Percentiles rank a stretch among this genome's conserved stretches.
Conservation (phyloP, 768 basidiomycete species). For the Leccinum fibrillosum region DNA sequence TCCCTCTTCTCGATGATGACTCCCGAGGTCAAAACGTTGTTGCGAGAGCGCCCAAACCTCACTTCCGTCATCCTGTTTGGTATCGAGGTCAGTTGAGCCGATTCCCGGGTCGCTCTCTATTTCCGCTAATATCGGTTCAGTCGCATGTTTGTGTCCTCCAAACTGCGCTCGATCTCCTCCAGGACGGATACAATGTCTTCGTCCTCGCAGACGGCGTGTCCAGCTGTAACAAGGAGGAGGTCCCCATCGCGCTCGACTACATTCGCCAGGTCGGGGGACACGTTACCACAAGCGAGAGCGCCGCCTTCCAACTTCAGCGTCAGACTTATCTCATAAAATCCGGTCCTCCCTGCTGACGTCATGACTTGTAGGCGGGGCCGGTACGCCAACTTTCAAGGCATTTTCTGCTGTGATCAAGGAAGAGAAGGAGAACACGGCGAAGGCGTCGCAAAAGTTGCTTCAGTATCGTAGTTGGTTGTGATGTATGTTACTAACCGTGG, state of each 20-base stretch:
- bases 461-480: slow-evolving; percentile 23
- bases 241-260: slow-evolving; percentile 67
- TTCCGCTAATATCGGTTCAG: slow-evolving; percentile 37
- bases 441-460: slow-evolving; percentile 33
- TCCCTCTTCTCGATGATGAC: slow-evolving; percentile 85
- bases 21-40: slow-evolving; percentile 53
- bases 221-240: slow-evolving; percentile 75
- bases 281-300: slow-evolving; percentile 78
- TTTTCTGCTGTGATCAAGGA: slow-evolving; percentile 76
- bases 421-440: slow-evolving; percentile 60
- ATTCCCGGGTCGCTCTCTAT: neutral
- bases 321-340: slow-evolving; percentile 11
- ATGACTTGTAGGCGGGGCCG: slow-evolving; percentile 51
- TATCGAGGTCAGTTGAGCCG: slow-evolving; percentile 63
- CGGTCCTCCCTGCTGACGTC: slow-evolving; percentile 11
- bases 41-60: slow-evolving; percentile 46
- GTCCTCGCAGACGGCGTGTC: slow-evolving; percentile 85
- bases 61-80: slow-evolving; percentile 76
- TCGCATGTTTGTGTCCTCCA: slow-evolving; percentile 89
- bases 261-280: slow-evolving; percentile 73
- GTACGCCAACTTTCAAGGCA: slow-evolving; percentile 61
- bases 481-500: slow-evolving; percentile 14
- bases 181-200: slow-evolving; percentile 50
- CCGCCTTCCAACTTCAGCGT: slow-evolving; percentile 76
- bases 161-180: slow-evolving; percentile 68